Conservation (phyloP, 2,329 filamentous ascomycete genomes). For the Penicillium sp. region DNA sequence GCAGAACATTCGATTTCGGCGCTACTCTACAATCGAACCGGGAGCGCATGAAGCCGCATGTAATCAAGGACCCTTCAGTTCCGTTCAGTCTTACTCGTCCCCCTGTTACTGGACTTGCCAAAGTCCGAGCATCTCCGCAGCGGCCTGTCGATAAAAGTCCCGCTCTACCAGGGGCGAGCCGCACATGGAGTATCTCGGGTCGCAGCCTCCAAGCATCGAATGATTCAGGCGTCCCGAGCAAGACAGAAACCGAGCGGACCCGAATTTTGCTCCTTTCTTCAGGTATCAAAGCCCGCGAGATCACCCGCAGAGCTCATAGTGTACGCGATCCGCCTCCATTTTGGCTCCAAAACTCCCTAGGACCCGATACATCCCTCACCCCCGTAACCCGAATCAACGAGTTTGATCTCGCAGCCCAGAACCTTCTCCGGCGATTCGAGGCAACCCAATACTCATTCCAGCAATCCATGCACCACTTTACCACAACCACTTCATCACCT, state of each 20-base stretch:
- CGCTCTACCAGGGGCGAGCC: constrained; percentile 39
- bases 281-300: constrained; percentile 84
- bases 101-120: constrained; percentile 46
- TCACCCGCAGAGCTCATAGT: constrained; percentile 61
- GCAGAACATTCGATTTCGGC: constrained; percentile 30
- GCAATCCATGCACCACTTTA: constrained; percentile 44
- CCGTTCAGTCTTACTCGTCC: constrained; percentile 34
- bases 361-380: constrained; percentile 33
- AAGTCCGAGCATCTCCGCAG: constrained; percentile 33
- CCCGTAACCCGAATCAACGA: constrained; percentile 48
- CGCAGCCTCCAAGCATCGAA: constrained; percentile 39
- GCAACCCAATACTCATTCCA: constrained; percentile 44
- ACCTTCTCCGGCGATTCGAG: constrained; percentile 49
- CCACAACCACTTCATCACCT: constrained; percentile 42
- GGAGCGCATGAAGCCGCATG: constrained; percentile 21
- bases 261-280: constrained; percentile 72
- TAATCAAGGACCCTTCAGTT: constrained; percentile 27
- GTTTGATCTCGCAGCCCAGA: constrained; percentile 51
- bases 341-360: constrained; percentile 32
- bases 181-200: constrained; percentile 58
- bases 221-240: constrained; percentile 47
- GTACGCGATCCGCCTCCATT: constrained; percentile 34
- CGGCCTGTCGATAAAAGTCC: constrained; percentile 30
- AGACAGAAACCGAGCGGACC: constrained; percentile 74
- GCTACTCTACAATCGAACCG: constrained; percentile 22